Evolutionary conservation across 2,329 filamentous ascomycete genomes (phyloP).

Genomic region (Tolypocladium sp.): DNA sequence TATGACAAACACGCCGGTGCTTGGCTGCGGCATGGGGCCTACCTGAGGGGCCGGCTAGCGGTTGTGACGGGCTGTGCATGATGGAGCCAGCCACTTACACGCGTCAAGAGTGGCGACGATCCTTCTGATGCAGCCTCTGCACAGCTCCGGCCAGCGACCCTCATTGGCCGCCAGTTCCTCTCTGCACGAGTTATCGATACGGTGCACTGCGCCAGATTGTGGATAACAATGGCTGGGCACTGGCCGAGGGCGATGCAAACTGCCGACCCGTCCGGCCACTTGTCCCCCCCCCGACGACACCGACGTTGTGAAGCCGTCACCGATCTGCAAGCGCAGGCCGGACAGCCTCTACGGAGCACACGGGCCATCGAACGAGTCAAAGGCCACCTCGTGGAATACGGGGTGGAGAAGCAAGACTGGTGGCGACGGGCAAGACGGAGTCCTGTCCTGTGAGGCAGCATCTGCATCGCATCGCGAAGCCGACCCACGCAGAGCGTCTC

Average conservation of each 20-base stretch:
- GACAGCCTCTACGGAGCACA: not conserved
- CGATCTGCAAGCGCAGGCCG: conserved; percentile 11
- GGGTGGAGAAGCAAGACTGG: not conserved
- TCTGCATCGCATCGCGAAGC: conserved; percentile 9
- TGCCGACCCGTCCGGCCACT: conserved; percentile 9
- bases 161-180: conserved; percentile 8
- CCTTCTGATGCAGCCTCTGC: conserved; percentile 11
- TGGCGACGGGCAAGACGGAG: not conserved
- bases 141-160: conserved; percentile 8
- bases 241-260: conserved; percentile 10
- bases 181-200: not conserved
- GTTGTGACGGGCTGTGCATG: conserved; percentile 5
- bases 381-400: not conserved
- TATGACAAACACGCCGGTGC: conserved; percentile 2
- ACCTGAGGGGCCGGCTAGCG: not conserved
- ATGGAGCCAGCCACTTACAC: conserved; percentile 8
- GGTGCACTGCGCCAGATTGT: not conserved
- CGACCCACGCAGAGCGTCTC: conserved; percentile 8
- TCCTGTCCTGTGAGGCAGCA: conserved; percentile 10
- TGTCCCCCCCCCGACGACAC: conserved; percentile 7
- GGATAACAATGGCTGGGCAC: not conserved
- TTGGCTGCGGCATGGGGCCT: not conserved
- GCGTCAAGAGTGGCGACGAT: conserved; percentile 12
- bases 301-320: conserved; percentile 5
- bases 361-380: not conserved